phyloP scores from a whole-genome alignment of 345 rosid genomes.

The Dovyalis caffra region DNA sequence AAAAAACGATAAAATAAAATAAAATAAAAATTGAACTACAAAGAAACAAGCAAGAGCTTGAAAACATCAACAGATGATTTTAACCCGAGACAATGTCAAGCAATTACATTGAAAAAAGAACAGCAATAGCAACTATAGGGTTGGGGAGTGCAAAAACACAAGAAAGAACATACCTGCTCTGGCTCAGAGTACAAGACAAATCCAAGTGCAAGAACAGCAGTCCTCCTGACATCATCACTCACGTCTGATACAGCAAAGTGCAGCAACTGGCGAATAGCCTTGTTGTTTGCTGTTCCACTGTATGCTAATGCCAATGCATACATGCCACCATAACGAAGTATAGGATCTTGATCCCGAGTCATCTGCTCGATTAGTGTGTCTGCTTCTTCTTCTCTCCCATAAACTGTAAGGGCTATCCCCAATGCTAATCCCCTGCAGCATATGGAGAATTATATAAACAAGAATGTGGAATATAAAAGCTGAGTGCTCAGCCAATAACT shows the following conservation, averaged over 20 bases:
- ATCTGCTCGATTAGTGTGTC: constrained; percentile 98
- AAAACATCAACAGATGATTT: not conserved
- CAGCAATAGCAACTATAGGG: not conserved
- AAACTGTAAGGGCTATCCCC: constrained; percentile 96
- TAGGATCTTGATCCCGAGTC: constrained; percentile 98
- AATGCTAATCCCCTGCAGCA: constrained; percentile 79
- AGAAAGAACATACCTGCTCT: constrained; percentile 65
- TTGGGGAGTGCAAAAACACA: not conserved
- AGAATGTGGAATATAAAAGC: not conserved
- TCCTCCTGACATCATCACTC: constrained; percentile 97
- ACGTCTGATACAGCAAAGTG: constrained; percentile 99
- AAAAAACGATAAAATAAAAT: no score
- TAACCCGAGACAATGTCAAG: not conserved
- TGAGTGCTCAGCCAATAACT: constrained; percentile 2
- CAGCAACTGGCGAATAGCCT: constrained; percentile 95
- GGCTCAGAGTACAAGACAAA: constrained; percentile 97
- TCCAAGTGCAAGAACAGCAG: constrained; percentile 98
- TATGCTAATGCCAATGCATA: constrained; percentile 97
- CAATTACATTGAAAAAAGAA: constrained; percentile 8
- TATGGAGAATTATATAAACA: not conserved
- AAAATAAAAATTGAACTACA: no score
- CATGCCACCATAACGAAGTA: constrained; percentile 98
- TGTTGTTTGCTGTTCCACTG: constrained; percentile 96
- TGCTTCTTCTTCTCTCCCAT: constrained; percentile 99
- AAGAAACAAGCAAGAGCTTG: not conserved